Percentiles rank a stretch among this genome's conserved stretches.
phyloP scores from a whole-genome alignment of 345 rosid species.

The Populus tremula region DNA sequence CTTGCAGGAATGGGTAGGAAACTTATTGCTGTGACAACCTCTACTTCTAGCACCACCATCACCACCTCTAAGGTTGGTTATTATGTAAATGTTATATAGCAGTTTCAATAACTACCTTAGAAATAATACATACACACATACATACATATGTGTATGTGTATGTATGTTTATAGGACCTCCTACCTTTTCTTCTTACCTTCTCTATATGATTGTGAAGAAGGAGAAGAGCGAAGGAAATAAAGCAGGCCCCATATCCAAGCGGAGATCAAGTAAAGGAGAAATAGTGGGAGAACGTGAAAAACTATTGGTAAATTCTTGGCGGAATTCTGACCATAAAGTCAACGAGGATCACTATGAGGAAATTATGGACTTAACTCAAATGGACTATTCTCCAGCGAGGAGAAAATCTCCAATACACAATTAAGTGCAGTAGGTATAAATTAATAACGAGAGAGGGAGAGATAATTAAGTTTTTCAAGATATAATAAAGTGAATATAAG shows the following conservation, averaged over 20 bases:
- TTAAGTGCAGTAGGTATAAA: neutral
- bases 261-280: conserved; percentile 6
- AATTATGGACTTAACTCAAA: conserved; percentile 32
- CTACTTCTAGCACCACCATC: conserved; percentile 12
- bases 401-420: conserved; percentile 59
- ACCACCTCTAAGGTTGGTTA: conserved; percentile 32
- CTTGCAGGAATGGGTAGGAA: conserved; percentile 27
- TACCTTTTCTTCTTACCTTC: neutral
- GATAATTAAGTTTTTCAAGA: neutral
- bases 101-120: neutral
- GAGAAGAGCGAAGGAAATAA: conserved; percentile 20
- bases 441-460: neutral
- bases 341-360: conserved; percentile 23
- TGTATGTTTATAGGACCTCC: neutral
- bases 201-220: conserved; percentile 21
- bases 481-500: conserved; percentile 1
- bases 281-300: conserved; percentile 10
- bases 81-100: neutral
- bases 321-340: conserved; percentile 10
- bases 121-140: too few relatives aligned
- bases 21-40: conserved; percentile 22
- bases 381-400: conserved; percentile 60
- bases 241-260: conserved; percentile 2
- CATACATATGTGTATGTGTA: too few relatives aligned
- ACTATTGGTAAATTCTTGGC: conserved; percentile 14